Percentiles rank a stretch among this genome's conserved stretches.
Conservation (phyloP, 2,329 filamentous ascomycete species). For the Knoxdaviesia proteae region DNA sequence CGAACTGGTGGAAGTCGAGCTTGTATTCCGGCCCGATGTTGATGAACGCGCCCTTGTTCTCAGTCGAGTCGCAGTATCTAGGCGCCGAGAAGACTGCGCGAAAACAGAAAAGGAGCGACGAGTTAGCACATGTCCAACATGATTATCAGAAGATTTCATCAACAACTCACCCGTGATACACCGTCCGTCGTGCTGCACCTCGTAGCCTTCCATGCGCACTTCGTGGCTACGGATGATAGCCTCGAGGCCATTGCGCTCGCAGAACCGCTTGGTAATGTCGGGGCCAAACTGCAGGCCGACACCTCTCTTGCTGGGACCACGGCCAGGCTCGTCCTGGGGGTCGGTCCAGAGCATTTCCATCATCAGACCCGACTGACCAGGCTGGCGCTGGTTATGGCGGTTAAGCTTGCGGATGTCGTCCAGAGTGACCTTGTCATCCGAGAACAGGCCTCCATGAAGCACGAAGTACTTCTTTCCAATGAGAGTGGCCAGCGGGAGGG, state of each 20-base stretch:
- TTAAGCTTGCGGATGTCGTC: slow-evolving; percentile 90
- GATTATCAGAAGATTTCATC: neutral
- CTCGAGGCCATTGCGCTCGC: slow-evolving; percentile 83
- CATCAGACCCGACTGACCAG: slow-evolving; percentile 86
- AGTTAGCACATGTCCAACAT: neutral
- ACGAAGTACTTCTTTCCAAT: slow-evolving; percentile 83
- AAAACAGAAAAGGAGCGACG: neutral
- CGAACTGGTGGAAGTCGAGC: slow-evolving; percentile 80
- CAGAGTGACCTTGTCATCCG: slow-evolving; percentile 75
- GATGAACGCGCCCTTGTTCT: slow-evolving; percentile 97
- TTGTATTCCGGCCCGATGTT: slow-evolving; percentile 86
- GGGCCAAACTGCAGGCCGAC: slow-evolving; percentile 94
- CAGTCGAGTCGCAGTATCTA: slow-evolving; percentile 91
- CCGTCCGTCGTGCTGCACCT: slow-evolving; percentile 84
- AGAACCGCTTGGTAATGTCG: slow-evolving; percentile 90
- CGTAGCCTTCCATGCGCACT: slow-evolving; percentile 97
- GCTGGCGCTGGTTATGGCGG: slow-evolving; percentile 75
- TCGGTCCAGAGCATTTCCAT: slow-evolving; percentile 99
- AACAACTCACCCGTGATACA: slow-evolving; percentile 64
- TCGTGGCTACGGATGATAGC: slow-evolving; percentile 95
- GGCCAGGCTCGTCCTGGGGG: slow-evolving; percentile 65
- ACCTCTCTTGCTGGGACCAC: slow-evolving; percentile 87
- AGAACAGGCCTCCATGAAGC: slow-evolving; percentile 88
- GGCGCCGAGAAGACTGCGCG: slow-evolving; percentile 76
- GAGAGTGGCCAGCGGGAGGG: slow-evolving; percentile 74